These are phyloP conservation scores for Parietaria judaica DNA, from an alignment of 306 rosid species.

Conservation along the genomic window DNA sequence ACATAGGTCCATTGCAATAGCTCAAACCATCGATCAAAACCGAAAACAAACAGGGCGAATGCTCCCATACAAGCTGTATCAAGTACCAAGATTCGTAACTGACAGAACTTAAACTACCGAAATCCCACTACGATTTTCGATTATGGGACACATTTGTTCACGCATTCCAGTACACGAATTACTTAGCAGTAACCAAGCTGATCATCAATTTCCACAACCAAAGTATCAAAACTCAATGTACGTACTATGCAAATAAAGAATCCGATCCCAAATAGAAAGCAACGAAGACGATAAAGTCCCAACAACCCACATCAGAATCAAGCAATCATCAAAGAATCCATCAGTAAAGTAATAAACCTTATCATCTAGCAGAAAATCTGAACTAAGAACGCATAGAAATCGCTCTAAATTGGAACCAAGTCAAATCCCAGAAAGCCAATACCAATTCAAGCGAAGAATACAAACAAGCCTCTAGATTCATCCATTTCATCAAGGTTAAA, in stretches of 20 bases:
- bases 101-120: neutral
- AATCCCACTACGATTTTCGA: neutral
- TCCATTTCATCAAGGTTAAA: conserved; percentile 6
- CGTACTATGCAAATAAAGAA: neutral
- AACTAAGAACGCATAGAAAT: neutral
- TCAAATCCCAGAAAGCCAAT: conserved; percentile 14
- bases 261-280: neutral
- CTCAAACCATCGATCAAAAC: too few species aligned
- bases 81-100: too few species aligned
- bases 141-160: neutral
- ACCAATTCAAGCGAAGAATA: conserved; percentile 12
- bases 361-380: conserved; percentile 14
- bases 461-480: neutral
- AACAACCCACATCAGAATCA: too few species aligned
- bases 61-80: too few species aligned
- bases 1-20: too few species aligned
- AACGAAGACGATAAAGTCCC: too few species aligned
- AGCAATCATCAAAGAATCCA: too few species aligned
- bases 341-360: conserved; percentile 5
- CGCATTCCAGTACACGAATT: neutral
- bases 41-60: too few species aligned
- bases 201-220: conserved; percentile 3
- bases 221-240: neutral
- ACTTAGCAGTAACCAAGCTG: neutral
- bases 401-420: conserved; percentile 2